Conservation (phyloP, 352 stramenopile genomes). For the Phytophthora cajani region DNA sequence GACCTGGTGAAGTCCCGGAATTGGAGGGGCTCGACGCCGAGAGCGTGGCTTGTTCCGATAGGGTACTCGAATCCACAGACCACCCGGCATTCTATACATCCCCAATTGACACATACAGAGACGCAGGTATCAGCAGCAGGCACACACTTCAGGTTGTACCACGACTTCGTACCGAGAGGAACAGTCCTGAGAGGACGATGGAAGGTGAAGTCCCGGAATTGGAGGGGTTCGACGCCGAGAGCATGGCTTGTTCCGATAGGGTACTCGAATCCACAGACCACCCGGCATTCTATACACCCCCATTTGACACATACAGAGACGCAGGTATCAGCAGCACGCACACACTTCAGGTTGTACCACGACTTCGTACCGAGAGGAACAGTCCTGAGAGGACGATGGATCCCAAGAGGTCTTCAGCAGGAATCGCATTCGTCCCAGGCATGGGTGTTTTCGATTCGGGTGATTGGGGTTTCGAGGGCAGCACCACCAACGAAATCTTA, state of each 20-base stretch:
- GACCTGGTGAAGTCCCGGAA: neutral
- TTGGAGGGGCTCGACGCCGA: neutral
- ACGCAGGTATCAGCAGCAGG: constrained; percentile 6
- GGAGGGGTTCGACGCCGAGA: neutral
- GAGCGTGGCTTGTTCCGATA: constrained; percentile 8
- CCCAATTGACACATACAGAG: neutral
- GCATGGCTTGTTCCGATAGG: constrained; percentile 10
- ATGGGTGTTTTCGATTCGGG: neutral
- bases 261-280: constrained; percentile 39
- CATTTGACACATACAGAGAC: neutral
- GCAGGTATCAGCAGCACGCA: constrained; percentile 7
- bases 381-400: constrained; percentile 48
- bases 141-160: neutral
- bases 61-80: constrained; percentile 29
- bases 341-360: neutral
- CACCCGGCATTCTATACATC: constrained; percentile 47
- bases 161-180: constrained; percentile 48
- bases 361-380: constrained; percentile 50
- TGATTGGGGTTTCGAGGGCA: constrained; percentile 7
- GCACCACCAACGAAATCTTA: constrained; percentile 35
- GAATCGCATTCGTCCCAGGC: neutral
- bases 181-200: constrained; percentile 46
- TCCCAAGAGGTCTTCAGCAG: constrained; percentile 23
- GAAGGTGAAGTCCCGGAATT: constrained; percentile 3
- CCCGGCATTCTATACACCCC: constrained; percentile 39